phyloP scores from a whole-genome alignment of 345 rosid genomes.

The Eucalyptus brandiana region DNA sequence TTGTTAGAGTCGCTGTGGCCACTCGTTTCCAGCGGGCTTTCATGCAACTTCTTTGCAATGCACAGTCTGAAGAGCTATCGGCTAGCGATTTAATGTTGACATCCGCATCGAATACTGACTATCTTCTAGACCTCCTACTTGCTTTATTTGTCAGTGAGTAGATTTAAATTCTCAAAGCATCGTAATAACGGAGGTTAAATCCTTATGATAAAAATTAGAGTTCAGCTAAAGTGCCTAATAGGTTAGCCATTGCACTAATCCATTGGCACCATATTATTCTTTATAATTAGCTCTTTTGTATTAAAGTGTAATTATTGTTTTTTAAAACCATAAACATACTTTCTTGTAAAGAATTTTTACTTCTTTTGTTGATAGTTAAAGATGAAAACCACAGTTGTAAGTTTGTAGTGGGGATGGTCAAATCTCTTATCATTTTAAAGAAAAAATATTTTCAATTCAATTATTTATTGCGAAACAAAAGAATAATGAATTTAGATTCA shows the following conservation, averaged over 20 bases:
- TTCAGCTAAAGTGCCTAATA: background rate
- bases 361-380: background rate
- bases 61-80: slow-evolving; percentile 90
- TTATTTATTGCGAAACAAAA: background rate
- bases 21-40: slow-evolving; percentile 87
- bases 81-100: slow-evolving; percentile 77
- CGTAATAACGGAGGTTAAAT: too few relatives aligned
- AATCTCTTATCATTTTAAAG: background rate
- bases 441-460: background rate
- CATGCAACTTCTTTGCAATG: slow-evolving; percentile 77
- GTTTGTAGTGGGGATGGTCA: background rate
- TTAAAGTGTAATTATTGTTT: background rate
- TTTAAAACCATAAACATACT: background rate
- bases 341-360: background rate
- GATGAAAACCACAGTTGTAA: background rate
- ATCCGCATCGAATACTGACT: slow-evolving; percentile 79
- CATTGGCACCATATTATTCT: background rate
- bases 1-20: slow-evolving; percentile 55
- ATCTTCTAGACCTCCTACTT: slow-evolving; percentile 31
- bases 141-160: too few relatives aligned
- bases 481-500: background rate
- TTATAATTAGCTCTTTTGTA: background rate
- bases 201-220: background rate
- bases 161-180: too few relatives aligned
- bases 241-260: background rate